phyloP scores from a whole-genome alignment of 1,284 basidiomycete species.

The Marasmius sp. region DNA sequence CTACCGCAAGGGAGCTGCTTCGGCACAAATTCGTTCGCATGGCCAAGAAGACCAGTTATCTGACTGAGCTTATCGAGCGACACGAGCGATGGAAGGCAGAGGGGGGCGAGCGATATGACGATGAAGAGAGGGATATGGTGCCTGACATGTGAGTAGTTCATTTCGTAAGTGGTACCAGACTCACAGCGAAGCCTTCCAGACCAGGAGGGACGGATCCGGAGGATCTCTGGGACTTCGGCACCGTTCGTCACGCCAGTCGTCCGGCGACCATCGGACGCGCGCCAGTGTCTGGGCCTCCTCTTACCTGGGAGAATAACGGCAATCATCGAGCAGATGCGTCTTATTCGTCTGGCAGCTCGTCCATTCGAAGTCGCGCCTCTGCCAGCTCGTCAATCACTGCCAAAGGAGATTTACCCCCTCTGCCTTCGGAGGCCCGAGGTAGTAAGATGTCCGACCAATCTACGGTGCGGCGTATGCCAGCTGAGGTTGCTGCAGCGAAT shows the following conservation, averaged over 20 bases:
- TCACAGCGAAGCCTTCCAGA: conserved; percentile 32
- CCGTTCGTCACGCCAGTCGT: conserved; percentile 67
- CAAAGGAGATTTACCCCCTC: conserved; percentile 62
- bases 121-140: conserved; percentile 61
- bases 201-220: conserved; percentile 64
- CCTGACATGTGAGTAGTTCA: conserved; percentile 56
- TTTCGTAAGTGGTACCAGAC: neutral
- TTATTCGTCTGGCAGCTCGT: conserved; percentile 11
- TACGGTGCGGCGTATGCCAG: conserved; percentile 61
- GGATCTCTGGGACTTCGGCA: conserved; percentile 95
- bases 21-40: conserved; percentile 95
- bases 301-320: conserved; percentile 78
- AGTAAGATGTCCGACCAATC: conserved; percentile 53
- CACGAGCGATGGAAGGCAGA: conserved; percentile 94
- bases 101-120: conserved; percentile 76
- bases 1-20: conserved; percentile 89
- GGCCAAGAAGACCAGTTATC: conserved; percentile 91
- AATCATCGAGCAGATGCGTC: conserved; percentile 19
- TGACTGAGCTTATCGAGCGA: conserved; percentile 94
- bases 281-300: conserved; percentile 60
- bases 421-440: conserved; percentile 46
- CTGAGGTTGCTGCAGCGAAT: conserved; percentile 20
- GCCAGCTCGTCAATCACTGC: conserved; percentile 42
- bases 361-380: neutral
- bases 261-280: conserved; percentile 64